Evolutionary conservation across 345 rosid species (phyloP).

Genomic region (Erodium maritimum): DNA sequence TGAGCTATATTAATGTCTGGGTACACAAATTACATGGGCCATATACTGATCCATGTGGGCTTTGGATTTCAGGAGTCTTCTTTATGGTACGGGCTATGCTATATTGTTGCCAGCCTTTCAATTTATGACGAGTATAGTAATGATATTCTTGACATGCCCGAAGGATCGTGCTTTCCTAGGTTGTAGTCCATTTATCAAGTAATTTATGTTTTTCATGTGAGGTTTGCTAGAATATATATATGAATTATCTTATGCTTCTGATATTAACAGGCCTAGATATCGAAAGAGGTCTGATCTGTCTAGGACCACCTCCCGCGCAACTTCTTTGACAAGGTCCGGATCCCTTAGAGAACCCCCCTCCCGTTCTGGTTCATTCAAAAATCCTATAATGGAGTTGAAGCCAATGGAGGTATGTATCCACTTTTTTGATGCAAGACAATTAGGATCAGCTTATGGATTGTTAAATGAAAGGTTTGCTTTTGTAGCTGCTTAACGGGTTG

Average conservation of each 20-base stretch:
- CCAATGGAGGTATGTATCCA: slow-evolving; percentile 51
- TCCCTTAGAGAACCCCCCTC: slow-evolving; percentile 42
- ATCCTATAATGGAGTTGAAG: slow-evolving; percentile 48
- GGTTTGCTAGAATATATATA: not conserved
- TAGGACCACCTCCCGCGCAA: slow-evolving; percentile 21
- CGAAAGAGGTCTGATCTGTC: slow-evolving; percentile 21
- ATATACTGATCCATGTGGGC: not conserved
- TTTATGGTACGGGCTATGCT: slow-evolving; percentile 73
- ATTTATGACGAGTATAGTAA: slow-evolving; percentile 91
- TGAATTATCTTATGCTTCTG: slow-evolving; percentile 1
- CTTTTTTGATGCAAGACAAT: not conserved
- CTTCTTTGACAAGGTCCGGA: slow-evolving; percentile 31
- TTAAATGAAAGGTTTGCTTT: slow-evolving; percentile 13
- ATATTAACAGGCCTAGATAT: slow-evolving; percentile 43
- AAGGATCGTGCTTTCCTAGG: slow-evolving; percentile 94
- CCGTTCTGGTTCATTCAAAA: slow-evolving; percentile 38
- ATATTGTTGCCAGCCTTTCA: slow-evolving; percentile 56
- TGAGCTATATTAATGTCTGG: no score
- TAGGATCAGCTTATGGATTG: not conserved
- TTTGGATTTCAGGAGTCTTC: slow-evolving; percentile 63
- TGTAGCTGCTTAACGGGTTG: slow-evolving; percentile 50
- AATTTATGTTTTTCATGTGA: not conserved
- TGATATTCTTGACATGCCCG: slow-evolving; percentile 77
- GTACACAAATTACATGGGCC: not conserved
- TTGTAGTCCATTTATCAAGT: slow-evolving; percentile 8